phyloP scores from a whole-genome alignment of 1,139 yeast species.

The Taphrina deformans region DNA sequence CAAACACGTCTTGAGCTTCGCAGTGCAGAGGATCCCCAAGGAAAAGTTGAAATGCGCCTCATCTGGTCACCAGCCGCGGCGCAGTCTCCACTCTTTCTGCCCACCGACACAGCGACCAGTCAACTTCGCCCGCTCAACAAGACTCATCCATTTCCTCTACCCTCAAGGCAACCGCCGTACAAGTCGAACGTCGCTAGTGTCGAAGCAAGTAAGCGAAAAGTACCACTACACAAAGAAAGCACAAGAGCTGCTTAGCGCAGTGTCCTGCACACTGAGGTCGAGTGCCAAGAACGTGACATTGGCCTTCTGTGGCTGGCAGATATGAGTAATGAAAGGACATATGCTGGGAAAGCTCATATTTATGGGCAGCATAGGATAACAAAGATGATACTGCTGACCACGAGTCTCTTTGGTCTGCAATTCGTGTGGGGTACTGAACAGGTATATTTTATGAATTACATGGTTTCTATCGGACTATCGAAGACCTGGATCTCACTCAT shows the following conservation, averaged over 20 bases:
- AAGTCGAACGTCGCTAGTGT: neutral
- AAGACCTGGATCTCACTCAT: conserved; percentile 56
- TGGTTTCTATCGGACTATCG: conserved; percentile 56
- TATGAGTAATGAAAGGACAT: conserved; percentile 14
- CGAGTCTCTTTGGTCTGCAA: conserved; percentile 24
- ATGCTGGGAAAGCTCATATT: conserved; percentile 7
- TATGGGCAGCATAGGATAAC: neutral
- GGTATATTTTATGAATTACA: conserved; percentile 39
- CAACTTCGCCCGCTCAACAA: neutral
- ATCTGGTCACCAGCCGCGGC: neutral
- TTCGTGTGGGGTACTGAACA: conserved; percentile 33
- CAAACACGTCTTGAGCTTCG: neutral
- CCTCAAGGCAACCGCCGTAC: neutral
- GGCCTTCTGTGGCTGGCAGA: no score
- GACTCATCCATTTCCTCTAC: no score
- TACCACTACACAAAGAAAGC: no score
- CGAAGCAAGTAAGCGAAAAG: no score
- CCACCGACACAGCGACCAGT: neutral
- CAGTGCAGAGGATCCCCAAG: neutral
- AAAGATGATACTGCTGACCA: conserved; percentile 21
- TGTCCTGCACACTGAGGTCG: no score
- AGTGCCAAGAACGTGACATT: no score
- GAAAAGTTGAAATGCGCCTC: neutral
- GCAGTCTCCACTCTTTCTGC: neutral
- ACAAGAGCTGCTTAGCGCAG: no score